phyloP scores from a whole-genome alignment of 371 early-diverging fungal genomes.

The Furculomyces boomerangus region DNA sequence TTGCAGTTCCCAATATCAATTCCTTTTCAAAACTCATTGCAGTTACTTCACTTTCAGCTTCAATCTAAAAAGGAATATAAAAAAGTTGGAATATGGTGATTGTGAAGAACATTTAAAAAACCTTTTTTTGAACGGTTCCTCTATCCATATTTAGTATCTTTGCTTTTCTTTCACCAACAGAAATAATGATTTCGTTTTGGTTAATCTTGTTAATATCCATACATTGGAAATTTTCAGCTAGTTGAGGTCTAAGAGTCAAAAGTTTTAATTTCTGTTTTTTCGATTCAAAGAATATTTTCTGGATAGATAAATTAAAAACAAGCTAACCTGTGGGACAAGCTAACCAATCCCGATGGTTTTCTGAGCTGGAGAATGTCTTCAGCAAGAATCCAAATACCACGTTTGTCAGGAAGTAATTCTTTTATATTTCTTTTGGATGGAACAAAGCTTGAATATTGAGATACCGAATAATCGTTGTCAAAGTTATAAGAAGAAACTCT shows the following conservation, averaged over 20 bases:
- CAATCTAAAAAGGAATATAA: neutral
- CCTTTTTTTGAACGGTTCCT: conserved; percentile 2
- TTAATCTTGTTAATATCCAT: neutral
- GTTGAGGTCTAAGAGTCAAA: neutral
- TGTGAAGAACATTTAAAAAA: neutral
- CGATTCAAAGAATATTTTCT: too few species aligned
- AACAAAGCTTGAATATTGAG: neutral
- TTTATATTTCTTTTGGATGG: neutral
- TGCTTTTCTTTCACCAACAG: neutral
- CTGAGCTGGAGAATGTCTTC: neutral
- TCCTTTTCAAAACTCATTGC: neutral
- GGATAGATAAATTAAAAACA: neutral
- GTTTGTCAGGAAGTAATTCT: neutral
- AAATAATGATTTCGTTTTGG: neutral
- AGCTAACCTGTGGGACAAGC: neutral
- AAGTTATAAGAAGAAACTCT: neutral
- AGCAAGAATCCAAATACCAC: conserved; percentile 1
- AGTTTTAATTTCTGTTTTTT: neutral
- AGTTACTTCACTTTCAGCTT: neutral
- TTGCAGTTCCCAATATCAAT: conserved; percentile 7
- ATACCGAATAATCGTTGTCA: neutral
- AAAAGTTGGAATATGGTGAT: neutral
- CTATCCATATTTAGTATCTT: neutral
- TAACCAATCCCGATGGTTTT: neutral
- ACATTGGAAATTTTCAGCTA: neutral